Conservation (phyloP, 306 rosid genomes). For the Fagus crenata region DNA sequence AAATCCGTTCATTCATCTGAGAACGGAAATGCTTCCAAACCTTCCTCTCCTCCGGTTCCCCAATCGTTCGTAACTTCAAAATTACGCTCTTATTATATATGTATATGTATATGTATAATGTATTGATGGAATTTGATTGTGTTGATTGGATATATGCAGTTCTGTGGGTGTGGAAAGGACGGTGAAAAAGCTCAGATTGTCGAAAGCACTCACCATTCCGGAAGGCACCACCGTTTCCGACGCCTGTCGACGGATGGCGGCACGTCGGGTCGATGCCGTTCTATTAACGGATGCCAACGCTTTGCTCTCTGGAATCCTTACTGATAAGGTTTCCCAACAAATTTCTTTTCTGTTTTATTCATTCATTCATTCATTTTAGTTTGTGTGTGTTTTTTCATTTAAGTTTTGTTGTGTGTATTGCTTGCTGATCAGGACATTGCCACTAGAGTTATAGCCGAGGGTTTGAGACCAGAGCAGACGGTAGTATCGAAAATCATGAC, state of each 20-base stretch:
- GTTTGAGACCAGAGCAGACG: constrained; percentile 85
- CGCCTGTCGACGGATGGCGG: constrained; percentile 90
- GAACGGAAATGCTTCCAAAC: constrained; percentile 45
- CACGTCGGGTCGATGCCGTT: constrained; percentile 86
- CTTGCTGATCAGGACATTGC: constrained; percentile 67
- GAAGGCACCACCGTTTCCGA: constrained; percentile 89
- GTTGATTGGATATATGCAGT: constrained; percentile 35
- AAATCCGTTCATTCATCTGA: constrained; percentile 42
- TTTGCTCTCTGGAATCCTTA: constrained; percentile 89
- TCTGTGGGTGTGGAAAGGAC: constrained; percentile 74
- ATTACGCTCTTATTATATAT: too few relatives aligned
- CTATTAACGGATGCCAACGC: constrained; percentile 84
- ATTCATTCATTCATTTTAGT: background rate
- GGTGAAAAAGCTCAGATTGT: constrained; percentile 80
- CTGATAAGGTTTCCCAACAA: constrained; percentile 65
- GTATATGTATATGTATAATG: too few relatives aligned
- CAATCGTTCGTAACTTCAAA: constrained; percentile 36
- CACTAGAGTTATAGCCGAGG: constrained; percentile 85
- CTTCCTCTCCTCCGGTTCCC: constrained; percentile 64
- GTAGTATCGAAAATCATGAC: constrained; percentile 86
- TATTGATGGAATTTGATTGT: background rate
- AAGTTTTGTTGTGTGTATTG: constrained; percentile 21
- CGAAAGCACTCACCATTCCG: constrained; percentile 88
- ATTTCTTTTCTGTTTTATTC: background rate
- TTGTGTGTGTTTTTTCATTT: background rate